Base-by-base conservation (phyloP, 2,329 filamentous ascomycete genomes). In the Thielaviopsis euricoi region DNA sequence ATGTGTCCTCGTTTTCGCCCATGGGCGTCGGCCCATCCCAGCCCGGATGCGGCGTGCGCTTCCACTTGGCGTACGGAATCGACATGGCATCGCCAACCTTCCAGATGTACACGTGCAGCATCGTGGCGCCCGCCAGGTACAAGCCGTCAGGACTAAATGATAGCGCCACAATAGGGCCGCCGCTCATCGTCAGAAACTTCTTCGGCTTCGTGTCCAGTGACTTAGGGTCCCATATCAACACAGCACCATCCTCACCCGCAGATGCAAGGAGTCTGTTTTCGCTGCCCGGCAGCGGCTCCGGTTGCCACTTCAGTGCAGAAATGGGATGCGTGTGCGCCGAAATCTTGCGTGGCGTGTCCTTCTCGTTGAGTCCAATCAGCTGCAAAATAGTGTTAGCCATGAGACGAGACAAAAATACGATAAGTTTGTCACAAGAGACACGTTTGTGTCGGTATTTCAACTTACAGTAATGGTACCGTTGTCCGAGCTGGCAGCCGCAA, bases 111-210 rank as follows among this genome's bases (percentile, higher is more conserved):
- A 84, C 78, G 58, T 73, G 74, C 37, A 76, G 75, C 21, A 74
- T 74, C 0, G 80, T 83, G 5, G 79, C 81, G 4, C 79, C 80
- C 0, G 81, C 81, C 55, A 85, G 76, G 62, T 82, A 82, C 21
- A 75, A 75, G 1, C 81, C 81, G 60, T 83, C 80, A 0, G 81
- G 81, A 0, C 80, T 82, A 61, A 84, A 83, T 1, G 81, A 74
- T 1, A 84, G 70, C 23, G 76, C 76, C 48, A 81, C 75, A 51
- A 83, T 77, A 7, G 78, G 74, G 6, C 58, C 58, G 1, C 73
- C 71, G 25, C 76, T 74, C 76, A 84, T 82, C 0, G 77, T 82
- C 70, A 83, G 76, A 57, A 78, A 80, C 61, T 75, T 79, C 61
- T 77, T 79, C 0, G 79, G 70, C 63, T 79, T 81, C 62, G 71